These are phyloP conservation scores for Microcera coccophila DNA, from an alignment of 2,329 filamentous ascomycete species.

Conservation along the genomic window DNA sequence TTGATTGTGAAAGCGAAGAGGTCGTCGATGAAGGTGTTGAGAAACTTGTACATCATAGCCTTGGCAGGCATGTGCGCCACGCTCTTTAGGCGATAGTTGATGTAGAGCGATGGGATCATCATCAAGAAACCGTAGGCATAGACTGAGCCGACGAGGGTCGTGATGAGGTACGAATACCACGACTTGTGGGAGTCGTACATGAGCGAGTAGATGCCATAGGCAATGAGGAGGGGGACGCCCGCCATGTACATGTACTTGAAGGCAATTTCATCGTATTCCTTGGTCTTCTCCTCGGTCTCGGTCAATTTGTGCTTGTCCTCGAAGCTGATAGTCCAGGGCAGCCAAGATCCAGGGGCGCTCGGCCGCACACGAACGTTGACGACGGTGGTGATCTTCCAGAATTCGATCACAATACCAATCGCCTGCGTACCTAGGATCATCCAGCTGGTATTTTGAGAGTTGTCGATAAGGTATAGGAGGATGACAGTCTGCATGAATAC, in stretches of 20 bases:
- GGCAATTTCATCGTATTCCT: conserved; percentile 96
- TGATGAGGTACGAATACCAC: conserved; percentile 95
- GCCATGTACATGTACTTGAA: conserved; percentile 96
- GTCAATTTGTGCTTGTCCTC: conserved; percentile 96
- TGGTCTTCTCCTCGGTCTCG: conserved; percentile 94
- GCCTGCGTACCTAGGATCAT: conserved; percentile 96
- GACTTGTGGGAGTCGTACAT: conserved; percentile 94
- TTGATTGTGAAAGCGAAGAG: conserved; percentile 99
- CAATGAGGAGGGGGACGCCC: conserved; percentile 81
- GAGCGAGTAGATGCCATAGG: conserved; percentile 87
- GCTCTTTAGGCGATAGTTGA: conserved; percentile 96
- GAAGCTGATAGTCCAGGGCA: conserved; percentile 79
- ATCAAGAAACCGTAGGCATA: conserved; percentile 98
- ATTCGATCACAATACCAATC: conserved; percentile 65
- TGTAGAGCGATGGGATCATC: conserved; percentile 97
- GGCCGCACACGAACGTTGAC: conserved; percentile 81
- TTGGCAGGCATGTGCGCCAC: conserved; percentile 96
- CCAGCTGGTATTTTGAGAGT: conserved; percentile 96
- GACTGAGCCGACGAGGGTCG: conserved; percentile 90
- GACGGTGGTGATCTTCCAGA: conserved; percentile 95
- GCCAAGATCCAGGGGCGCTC: conserved; percentile 60
- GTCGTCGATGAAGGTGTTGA: conserved; percentile 99
- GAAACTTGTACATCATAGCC: conserved; percentile 96
- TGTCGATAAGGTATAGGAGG: conserved; percentile 94
- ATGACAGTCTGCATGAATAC: conserved; percentile 97